Evolutionary conservation across 140 eudicot species (phyloP).

Genomic region (Erigeron philadelphicus): DNA sequence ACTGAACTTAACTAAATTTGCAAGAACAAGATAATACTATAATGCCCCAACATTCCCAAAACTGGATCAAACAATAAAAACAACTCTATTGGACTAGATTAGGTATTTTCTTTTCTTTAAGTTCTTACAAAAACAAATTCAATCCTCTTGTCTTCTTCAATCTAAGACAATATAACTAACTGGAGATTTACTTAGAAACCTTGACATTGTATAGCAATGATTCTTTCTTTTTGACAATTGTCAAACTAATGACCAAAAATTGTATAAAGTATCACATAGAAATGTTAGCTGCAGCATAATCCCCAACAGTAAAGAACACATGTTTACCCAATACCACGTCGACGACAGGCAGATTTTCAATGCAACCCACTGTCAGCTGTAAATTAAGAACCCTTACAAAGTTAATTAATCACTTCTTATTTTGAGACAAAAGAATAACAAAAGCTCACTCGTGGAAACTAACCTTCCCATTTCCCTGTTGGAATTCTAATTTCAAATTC

Average conservation of each 20-base stretch:
- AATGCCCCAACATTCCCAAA: neutral
- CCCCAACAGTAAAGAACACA: constrained; percentile 60
- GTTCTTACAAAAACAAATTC: neutral
- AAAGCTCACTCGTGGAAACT: neutral
- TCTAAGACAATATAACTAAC: neutral
- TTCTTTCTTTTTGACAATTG: neutral
- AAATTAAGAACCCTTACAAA: neutral
- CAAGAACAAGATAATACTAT: no score
- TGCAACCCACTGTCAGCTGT: constrained; percentile 51
- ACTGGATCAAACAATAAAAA: neutral
- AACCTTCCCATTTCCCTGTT: constrained; percentile 57
- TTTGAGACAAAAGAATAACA: neutral
- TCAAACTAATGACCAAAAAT: neutral
- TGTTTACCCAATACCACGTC: constrained; percentile 60
- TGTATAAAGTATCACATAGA: constrained; percentile 23
- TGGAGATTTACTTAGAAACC: neutral
- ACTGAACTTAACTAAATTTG: no score
- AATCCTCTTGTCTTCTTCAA: neutral
- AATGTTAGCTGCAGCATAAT: constrained; percentile 36
- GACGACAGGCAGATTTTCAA: constrained; percentile 51
- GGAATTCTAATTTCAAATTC: constrained; percentile 66
- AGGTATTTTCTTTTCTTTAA: neutral
- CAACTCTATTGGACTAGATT: neutral
- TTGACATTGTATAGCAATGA: constrained; percentile 6
- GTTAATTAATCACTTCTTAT: neutral